A percentile compares a stretch with the other conserved stretches of the same genome.
These are phyloP conservation scores for Phaeosphaeriaceae sp. DNA, from an alignment of 2,329 filamentous ascomycete species.

Conservation along the genomic window DNA sequence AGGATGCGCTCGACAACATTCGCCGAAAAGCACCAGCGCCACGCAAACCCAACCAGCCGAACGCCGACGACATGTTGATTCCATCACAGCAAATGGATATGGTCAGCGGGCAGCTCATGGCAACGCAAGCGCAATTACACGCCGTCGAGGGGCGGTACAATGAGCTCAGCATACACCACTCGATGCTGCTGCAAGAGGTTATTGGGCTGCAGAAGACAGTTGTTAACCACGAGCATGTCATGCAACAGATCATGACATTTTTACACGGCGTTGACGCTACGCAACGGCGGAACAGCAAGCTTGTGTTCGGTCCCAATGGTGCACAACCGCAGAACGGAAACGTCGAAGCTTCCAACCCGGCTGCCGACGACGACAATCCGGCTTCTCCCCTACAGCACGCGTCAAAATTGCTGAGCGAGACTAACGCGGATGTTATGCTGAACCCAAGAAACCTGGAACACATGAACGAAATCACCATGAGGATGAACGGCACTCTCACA, in stretches of 20 bases:
- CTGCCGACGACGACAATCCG: constrained; percentile 66
- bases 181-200: constrained; percentile 69
- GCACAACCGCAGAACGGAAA: constrained; percentile 52
- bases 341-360: constrained; percentile 51
- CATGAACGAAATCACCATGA: constrained; percentile 65
- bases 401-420: constrained; percentile 69
- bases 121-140: constrained; percentile 91
- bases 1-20: constrained; percentile 96
- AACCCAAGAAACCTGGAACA: constrained; percentile 70
- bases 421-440: constrained; percentile 69
- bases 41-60: constrained; percentile 67
- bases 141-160: constrained; percentile 83
- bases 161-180: constrained; percentile 73
- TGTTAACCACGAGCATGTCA: constrained; percentile 73
- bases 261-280: constrained; percentile 70
- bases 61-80: constrained; percentile 72
- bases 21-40: constrained; percentile 92
- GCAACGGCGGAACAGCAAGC: constrained; percentile 66
- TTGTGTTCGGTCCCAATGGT: constrained; percentile 46
- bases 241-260: constrained; percentile 74
- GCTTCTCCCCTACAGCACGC: constrained; percentile 73
- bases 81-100: constrained; percentile 88
- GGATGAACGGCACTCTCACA: constrained; percentile 62
- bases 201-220: constrained; percentile 73
- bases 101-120: constrained; percentile 84